Base-by-base conservation (phyloP, 2,329 filamentous ascomycete genomes). In the Chaetomium sp. region DNA sequence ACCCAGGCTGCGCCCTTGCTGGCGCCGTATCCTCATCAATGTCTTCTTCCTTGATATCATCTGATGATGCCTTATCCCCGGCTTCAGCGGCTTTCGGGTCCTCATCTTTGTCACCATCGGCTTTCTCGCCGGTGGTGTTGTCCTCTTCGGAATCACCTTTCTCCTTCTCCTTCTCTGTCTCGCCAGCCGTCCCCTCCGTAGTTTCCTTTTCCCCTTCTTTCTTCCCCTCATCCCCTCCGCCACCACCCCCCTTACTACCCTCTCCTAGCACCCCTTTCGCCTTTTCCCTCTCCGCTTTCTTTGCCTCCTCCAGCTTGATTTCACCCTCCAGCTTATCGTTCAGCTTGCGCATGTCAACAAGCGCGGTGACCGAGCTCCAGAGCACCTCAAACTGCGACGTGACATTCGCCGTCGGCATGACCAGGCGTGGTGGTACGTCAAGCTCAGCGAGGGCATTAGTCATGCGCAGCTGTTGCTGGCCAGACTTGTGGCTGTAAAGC, bases 281-380 rank as follows among this genome's bases (percentile, higher is more conserved):
- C 70, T 74, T 79, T 62, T 76, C 76, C 37, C 72, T 74, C 67
- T 82, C 79, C 0, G 70, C 74, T 69, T 78, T 82, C 67, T 84
- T 80, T 1, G 76, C 77, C 64, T 78, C 74, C 65, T 84, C 77
- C 2, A 84, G 64, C 64, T 79, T 81, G 63, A 89, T 79, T 71
- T 92, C 88, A 10, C 77, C 81, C 60, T 89, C 85, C 36, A 91
- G 75, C 73, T 90, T 91, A 69, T 94, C 89, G 12, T 80, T 78
- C 34, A 87, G 72, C 73, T 91, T 92, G 57, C 86, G 77, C 58
- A 87, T 76, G 60, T 94, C 89, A 4, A 94, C 77, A 33, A 94
- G 72, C 38, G 77, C 74, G 53, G 84, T 81, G 41, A 94, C 86
- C 46, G 81, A 81, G n/a, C 71, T 73, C 54, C 91, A 79, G 2